Evolutionary conservation across 805 yeast genomes (phyloP).

Genomic region (Yamadazyma paraphyllophila): DNA sequence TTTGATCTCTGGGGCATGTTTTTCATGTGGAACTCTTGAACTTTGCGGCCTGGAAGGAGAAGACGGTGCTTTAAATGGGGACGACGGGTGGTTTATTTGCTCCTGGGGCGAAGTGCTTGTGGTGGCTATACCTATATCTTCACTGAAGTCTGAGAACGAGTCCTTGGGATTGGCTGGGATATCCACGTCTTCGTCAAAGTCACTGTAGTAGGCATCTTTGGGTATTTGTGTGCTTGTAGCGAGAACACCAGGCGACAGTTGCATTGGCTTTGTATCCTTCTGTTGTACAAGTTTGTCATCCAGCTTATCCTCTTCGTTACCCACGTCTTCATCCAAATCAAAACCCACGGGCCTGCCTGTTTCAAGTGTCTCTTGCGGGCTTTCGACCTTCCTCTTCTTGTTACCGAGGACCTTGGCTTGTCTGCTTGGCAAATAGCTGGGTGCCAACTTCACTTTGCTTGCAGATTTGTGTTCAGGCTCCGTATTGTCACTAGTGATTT

Average conservation of each 20-base stretch:
- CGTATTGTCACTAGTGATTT: no score
- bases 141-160: neutral
- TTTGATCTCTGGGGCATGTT: neutral
- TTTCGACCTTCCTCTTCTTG: slow-evolving; percentile 1
- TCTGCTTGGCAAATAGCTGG: neutral
- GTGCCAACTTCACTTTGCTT: neutral
- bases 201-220: neutral
- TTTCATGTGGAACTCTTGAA: neutral
- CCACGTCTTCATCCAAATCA: no score
- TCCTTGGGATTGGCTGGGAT: neutral
- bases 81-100: neutral
- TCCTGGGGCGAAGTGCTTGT: neutral
- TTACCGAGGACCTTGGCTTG: neutral
- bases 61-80: neutral
- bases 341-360: no score
- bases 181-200: slow-evolving; percentile 2
- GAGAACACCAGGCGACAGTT: neutral
- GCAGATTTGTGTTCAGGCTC: neutral
- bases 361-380: neutral
- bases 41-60: neutral
- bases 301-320: no score
- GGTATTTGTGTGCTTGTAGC: slow-evolving; percentile 2
- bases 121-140: neutral
- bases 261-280: no score
- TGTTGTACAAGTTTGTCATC: no score